Evolutionary conservation across 495 filamentous ascomycete genomes (phyloP), one percentile per base, ranked within the genome.

Genomic region (Talaromyces adpressus): DNA sequence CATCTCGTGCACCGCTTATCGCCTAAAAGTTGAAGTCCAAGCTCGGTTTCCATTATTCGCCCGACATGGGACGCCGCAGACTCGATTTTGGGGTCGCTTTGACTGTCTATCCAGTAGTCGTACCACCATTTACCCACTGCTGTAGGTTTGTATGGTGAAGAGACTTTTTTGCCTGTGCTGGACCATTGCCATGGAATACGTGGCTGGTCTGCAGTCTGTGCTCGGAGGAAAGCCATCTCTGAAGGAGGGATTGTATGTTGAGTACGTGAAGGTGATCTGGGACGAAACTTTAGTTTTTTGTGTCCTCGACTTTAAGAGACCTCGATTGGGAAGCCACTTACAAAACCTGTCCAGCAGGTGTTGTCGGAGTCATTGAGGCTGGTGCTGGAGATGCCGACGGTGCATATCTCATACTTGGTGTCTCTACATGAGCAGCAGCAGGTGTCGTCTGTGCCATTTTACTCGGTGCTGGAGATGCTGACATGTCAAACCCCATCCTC

Each of bases 1-100:
- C 57, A 59, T 27, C 57, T 2, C 2, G n/a, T 34, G 20, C 57
- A 59, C 20, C 30, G 30, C 6, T 59, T 36, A 6, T 59, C 57
- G 5, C 57, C 57, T 18, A 59, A 8, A 3, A 59, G n/a, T 36
- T 39, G 57, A 14, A 36, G 9, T 5, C 57, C 57, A 59, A 59
- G 57, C 27, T 59, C 57, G 6, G 57, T 59, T 18, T 59, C 57
- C 57, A 59, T 59, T 6, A 59, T 59, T n/a, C 30, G 57, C 1
- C 57, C 53, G 18, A 57, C 12, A 32, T 57, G 53, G 6, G 51
- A 54, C 2, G 51, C 12, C 20, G n/a, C n/a, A 49, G 45, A 12
- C 32, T 59, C 12, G 30, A 59, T 14, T n/a, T 12, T 30, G 4
- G n/a, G 16, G 30, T 32, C 29, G 6, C n/a, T 20, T 39, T 59